Evolutionary conservation across 83 land plant genomes (phyloP), one percentile per base, ranked within the genome.

Genomic region (Picea abies): DNA sequence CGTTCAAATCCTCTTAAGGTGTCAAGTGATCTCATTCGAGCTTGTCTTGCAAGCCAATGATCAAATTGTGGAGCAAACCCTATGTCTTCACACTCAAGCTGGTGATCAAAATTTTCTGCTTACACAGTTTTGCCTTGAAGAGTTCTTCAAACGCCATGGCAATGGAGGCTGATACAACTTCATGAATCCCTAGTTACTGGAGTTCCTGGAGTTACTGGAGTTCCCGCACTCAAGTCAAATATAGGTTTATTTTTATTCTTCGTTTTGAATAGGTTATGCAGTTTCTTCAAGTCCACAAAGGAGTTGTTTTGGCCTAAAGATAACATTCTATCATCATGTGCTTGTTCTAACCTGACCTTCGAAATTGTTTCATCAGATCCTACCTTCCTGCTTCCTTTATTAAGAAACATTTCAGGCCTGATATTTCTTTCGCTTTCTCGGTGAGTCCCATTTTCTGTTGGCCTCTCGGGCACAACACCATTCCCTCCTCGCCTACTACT

Each of bases 191-290:
- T 73, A 73, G 11, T 73, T 49, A 73, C 14, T 8, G 77, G 77
- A 44, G 56, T 73, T 23, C 9, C 8, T 52, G 56, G 47, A 73
- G 23, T 73, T 49, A 47, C 14, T 3, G 77, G 77, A 44, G 56
- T 73, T 23, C 9, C 7, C 10, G 52, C 3, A 41, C 26, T 9
- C 77, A 49, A 73, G 60, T 47, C 25, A 52, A 52, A 52, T 2
- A 11, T 73, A 25, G 58, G 4, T 73, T 77, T 85, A 14, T 65
- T 85, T 62, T 86, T 69, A 69, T 84, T 84, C 49, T 80, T 85
- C 84, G 83, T 64, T 78, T 78, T 79, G 65, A 91, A 80, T 15
- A 91, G 65, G 62, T 90, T 89, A 56, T 91, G 90, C 80, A 89
- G 63, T 76, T 89, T 91, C 84, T 84, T 60, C 65, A 89, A 87